Evolutionary conservation across 805 yeast species (phyloP), one percentile per base, ranked within the genome.

Genomic region (Metschnikowia baotianmanensis): DNA sequence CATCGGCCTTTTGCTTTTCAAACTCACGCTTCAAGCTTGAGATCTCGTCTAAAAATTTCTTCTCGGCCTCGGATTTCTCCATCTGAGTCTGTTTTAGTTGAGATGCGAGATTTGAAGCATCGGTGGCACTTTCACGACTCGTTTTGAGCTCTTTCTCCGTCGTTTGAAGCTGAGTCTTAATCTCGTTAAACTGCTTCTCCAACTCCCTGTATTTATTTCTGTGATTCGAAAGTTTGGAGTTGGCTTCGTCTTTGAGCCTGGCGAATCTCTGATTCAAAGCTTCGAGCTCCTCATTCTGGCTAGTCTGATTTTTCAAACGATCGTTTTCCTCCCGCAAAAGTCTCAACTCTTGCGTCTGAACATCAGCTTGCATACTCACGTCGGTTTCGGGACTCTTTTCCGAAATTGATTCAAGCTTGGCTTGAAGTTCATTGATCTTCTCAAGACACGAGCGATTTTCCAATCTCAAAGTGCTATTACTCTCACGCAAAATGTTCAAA

Each of bases 401-500:
- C 45, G 72, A 68, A 42, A 80, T 53, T 1, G 83, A 82, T 24
- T 70, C 72, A 4, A 77, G 29, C 38, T 69, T 63, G 2, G 45
- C 34, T 51, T 78, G 77, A 28, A 82, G 64, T 6, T 57, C 58
- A 29, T 46, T 42, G 27, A 67, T 46, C 18, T 46, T 55, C 20
- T 52, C 48, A 12, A 52, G 32, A 29, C 55, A 57, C 11, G 38
- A 43, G 13, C 45, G 46, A 40, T 70, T 62, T 38, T 82, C 86
- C 40, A 67, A 66, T 36, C 90, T 71, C 48, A 84, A 66, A 2
- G 86, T 76, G 7, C 71, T 63, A 51, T 84, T 84, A 51, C 87
- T 82, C 58, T 84, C 91, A 38, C 85, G 69, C 40, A 84, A 59
- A 19, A 83, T 64, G 50, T 77, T 79, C 57, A 84, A 58, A 47